Evolutionary conservation across 305 asterid genomes (phyloP).

Genomic region (Fraxinus sp.): DNA sequence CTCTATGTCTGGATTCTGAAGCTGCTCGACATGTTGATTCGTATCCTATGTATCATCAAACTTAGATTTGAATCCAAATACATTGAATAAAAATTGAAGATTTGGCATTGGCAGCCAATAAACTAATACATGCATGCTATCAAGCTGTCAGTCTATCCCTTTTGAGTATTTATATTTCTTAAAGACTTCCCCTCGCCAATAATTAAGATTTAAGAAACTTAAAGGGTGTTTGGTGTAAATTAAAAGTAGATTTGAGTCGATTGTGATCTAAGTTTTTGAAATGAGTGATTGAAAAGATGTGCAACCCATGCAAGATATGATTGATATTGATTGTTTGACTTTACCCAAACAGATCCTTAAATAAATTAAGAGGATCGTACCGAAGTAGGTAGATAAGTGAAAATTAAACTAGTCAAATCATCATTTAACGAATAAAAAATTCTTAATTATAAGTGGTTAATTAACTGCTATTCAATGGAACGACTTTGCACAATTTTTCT

Average conservation of each 20-base stretch:
- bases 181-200: neutral
- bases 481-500: conserved; percentile 25
- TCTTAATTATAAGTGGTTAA: conserved; percentile 21
- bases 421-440: neutral
- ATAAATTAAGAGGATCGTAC: neutral
- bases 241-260: too few species aligned
- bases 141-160: too few species aligned
- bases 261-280: too few species aligned
- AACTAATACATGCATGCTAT: too few species aligned
- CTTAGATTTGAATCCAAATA: neutral
- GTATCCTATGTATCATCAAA: neutral
- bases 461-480: conserved; percentile 22
- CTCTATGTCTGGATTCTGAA: neutral
- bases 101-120: neutral
- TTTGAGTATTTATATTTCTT: neutral
- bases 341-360: too few species aligned
- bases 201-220: neutral
- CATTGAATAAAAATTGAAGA: neutral
- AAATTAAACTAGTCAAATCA: neutral
- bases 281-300: too few species aligned
- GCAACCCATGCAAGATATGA: too few species aligned
- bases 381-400: neutral
- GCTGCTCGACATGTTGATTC: neutral
- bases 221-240: too few species aligned
- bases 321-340: too few species aligned